Percentiles rank a stretch among this genome's conserved stretches.
Evolutionary conservation across 2,329 filamentous ascomycete species (phyloP).

Genomic region (Ophiostoma populinum): DNA sequence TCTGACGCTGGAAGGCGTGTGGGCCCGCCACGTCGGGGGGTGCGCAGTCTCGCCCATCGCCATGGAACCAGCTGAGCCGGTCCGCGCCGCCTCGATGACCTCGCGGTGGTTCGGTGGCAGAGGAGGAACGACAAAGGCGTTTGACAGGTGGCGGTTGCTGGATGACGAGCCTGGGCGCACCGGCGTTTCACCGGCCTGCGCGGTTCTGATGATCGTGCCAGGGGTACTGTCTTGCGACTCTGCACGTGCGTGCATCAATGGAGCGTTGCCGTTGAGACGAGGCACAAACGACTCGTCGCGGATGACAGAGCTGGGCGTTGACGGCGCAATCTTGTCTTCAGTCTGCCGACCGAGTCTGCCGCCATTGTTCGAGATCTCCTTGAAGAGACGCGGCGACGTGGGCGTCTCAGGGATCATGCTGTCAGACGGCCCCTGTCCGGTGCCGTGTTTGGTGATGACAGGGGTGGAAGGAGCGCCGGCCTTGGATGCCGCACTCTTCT

Average conservation of each 20-base stretch:
- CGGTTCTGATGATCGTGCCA: conserved; percentile 24
- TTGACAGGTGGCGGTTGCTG: conserved; percentile 34
- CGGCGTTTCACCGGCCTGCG: conserved; percentile 20
- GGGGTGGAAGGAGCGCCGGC: conserved; percentile 21
- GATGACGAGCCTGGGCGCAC: conserved; percentile 59
- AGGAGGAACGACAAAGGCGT: conserved; percentile 38
- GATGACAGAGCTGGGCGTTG: background rate
- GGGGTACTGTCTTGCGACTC: conserved; percentile 33
- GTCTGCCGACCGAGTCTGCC: background rate
- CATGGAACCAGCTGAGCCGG: conserved; percentile 27
- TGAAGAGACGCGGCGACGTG: conserved; percentile 40
- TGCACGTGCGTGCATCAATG: conserved; percentile 22
- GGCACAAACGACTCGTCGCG: conserved; percentile 1
- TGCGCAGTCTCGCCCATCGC: conserved; percentile 14
- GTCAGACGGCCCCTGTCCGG: conserved; percentile 32
- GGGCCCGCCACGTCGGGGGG: conserved; percentile 4
- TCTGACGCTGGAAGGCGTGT: conserved; percentile 5
- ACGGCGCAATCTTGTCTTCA: conserved; percentile 1
- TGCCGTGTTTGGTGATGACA: conserved; percentile 48
- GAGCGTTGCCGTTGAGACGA: conserved; percentile 12
- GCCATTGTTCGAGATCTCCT: conserved; percentile 44
- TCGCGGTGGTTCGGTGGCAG: conserved; percentile 70
- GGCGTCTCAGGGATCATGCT: conserved; percentile 27
- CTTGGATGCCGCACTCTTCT: conserved; percentile 26
- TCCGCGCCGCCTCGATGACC: conserved; percentile 63